Evolutionary conservation across 108 stramenopile genomes (phyloP).

Genomic region (Asterionellopsis glacialis): DNA sequence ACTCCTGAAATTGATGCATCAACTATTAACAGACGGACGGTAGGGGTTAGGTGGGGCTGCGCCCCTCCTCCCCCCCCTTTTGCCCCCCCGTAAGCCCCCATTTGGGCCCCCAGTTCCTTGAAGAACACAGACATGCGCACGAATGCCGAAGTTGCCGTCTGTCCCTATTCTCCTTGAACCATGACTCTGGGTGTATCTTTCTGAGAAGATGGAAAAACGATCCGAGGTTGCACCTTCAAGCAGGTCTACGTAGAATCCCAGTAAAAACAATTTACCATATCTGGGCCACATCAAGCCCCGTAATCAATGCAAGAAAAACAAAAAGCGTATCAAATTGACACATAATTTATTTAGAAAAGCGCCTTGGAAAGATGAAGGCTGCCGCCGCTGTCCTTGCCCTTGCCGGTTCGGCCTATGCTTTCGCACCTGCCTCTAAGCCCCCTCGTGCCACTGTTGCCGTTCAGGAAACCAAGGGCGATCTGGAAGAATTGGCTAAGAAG

Average conservation of each 20-base stretch:
- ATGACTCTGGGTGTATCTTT: not conserved
- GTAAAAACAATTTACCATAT: too few species aligned
- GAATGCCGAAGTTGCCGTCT: not conserved
- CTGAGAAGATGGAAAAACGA: not conserved
- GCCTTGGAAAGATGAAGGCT: constrained; percentile 30
- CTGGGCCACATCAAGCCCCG: too few species aligned
- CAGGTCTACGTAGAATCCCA: too few species aligned
- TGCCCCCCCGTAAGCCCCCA: too few species aligned
- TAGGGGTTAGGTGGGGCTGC: too few species aligned
- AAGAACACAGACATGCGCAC: not conserved
- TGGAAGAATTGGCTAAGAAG: constrained; percentile 42
- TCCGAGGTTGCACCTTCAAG: too few species aligned
- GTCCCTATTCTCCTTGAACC: not conserved
- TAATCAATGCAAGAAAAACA: too few species aligned
- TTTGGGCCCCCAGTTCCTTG: not conserved
- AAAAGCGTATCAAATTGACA: too few species aligned
- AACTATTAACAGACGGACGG: too few species aligned
- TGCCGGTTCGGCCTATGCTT: constrained; percentile 31
- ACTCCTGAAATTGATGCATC: too few species aligned
- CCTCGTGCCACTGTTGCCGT: not conserved
- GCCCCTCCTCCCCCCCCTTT: too few species aligned
- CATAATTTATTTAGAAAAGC: too few species aligned
- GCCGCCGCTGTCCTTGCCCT: constrained; percentile 24
- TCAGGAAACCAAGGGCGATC: constrained; percentile 24
- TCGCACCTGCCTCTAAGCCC: constrained; percentile 23